Conservation (phyloP, 2,329 filamentous ascomycete species). For the Colletotrichum spaethianum region DNA sequence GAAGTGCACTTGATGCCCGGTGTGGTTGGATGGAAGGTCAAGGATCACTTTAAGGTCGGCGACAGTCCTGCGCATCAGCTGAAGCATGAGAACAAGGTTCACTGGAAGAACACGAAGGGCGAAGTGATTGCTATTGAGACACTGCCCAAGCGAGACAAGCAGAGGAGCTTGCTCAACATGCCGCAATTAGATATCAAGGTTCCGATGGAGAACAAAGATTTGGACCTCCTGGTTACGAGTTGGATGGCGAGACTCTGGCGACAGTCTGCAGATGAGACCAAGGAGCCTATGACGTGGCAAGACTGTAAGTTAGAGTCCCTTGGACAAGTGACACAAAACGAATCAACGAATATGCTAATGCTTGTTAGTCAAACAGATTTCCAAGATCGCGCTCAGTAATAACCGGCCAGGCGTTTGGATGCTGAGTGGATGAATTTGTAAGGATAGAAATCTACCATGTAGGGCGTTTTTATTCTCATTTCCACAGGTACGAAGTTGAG, state of each 20-base stretch:
- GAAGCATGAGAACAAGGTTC: constrained; percentile 44
- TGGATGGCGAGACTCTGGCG: constrained; percentile 50
- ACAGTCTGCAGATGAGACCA: constrained; percentile 44
- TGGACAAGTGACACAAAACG: too few species aligned
- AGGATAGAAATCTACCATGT: too few species aligned
- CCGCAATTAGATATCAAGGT: constrained; percentile 46
- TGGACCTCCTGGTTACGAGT: constrained; percentile 49
- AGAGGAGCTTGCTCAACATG: constrained; percentile 39
- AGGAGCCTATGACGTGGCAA: constrained; percentile 45
- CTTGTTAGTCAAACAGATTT: constrained; percentile 19
- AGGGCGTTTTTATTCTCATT: background rate
- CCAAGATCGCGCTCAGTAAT: background rate
- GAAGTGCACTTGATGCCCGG: constrained; percentile 43
- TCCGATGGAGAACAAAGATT: constrained; percentile 44
- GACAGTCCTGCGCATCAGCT: constrained; percentile 42
- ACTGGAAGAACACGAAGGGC: constrained; percentile 46
- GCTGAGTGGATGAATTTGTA: background rate
- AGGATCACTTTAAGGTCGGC: constrained; percentile 45
- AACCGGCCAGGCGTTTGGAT: background rate
- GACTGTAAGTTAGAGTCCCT: constrained; percentile 40
- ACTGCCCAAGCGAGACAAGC: constrained; percentile 41
- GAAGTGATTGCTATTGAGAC: constrained; percentile 47
- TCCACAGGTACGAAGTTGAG: background rate
- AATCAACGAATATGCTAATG: background rate
- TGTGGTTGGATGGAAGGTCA: constrained; percentile 43